These are phyloP conservation scores for Fusarium agapanthi DNA, from an alignment of 2,329 filamentous ascomycete species.

Conservation along the genomic window DNA sequence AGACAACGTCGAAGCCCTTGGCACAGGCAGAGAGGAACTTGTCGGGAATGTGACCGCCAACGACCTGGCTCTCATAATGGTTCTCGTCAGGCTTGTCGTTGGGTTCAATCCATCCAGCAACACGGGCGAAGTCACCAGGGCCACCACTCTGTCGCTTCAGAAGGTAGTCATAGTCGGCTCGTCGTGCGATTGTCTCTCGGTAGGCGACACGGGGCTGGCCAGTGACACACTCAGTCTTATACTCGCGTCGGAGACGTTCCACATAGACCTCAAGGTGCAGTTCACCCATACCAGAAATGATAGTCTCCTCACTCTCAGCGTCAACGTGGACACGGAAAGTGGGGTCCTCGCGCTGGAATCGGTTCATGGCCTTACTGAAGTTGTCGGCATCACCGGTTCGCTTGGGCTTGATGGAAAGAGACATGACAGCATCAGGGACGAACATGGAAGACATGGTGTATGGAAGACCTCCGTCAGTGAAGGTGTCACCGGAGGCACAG, in stretches of 20 bases:
- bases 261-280: constrained; percentile 97
- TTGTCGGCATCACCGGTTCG: constrained; percentile 89
- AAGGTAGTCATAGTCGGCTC: constrained; percentile 88
- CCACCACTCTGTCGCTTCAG: constrained; percentile 96
- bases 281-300: constrained; percentile 98
- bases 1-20: constrained; percentile 89
- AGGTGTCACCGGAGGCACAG: constrained; percentile 96
- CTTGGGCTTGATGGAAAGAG: constrained; percentile 96
- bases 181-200: constrained; percentile 87
- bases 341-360: constrained; percentile 97
- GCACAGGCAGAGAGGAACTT: constrained; percentile 95
- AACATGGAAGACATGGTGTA: constrained; percentile 99
- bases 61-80: constrained; percentile 85
- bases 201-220: constrained; percentile 97
- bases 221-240: constrained; percentile 95
- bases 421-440: constrained; percentile 97
- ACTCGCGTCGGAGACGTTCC: constrained; percentile 95
- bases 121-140: constrained; percentile 93
- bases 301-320: constrained; percentile 91
- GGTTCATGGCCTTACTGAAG: constrained; percentile 98
- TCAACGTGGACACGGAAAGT: constrained; percentile 97
- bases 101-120: constrained; percentile 91
- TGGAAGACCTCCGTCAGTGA: constrained; percentile 90
- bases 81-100: constrained; percentile 77
- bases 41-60: constrained; percentile 90